Evolutionary conservation across 805 yeast species (phyloP).

Genomic region (Blastobotrys robertii): DNA sequence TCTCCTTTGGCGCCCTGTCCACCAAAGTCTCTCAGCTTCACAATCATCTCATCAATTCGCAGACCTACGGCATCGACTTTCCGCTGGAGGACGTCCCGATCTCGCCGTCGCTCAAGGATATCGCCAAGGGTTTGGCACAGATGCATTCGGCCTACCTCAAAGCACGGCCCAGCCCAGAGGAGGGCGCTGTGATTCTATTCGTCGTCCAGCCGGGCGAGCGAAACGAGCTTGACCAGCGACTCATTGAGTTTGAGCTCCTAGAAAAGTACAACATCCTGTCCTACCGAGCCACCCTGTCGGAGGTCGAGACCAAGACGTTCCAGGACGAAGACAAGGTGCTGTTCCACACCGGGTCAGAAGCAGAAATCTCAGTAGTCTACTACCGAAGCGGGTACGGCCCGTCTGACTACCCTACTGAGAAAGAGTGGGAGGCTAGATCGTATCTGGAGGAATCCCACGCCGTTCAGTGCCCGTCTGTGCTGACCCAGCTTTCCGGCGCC

Average conservation of each 20-base stretch:
- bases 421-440: slow-evolving; percentile 71
- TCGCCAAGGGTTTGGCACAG: slow-evolving; percentile 61
- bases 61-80: slow-evolving; percentile 21
- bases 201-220: slow-evolving; percentile 80
- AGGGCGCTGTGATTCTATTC: slow-evolving; percentile 44
- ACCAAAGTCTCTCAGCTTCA: slow-evolving; percentile 73
- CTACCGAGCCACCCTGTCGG: slow-evolving; percentile 56
- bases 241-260: slow-evolving; percentile 62
- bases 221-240: slow-evolving; percentile 86
- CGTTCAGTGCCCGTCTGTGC: slow-evolving; percentile 81
- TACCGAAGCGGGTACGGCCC: slow-evolving; percentile 88
- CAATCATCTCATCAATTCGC: slow-evolving; percentile 36
- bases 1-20: slow-evolving; percentile 88
- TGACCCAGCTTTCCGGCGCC: slow-evolving; percentile 87
- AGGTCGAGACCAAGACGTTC: slow-evolving; percentile 29
- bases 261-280: slow-evolving; percentile 47
- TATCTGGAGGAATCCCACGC: slow-evolving; percentile 66
- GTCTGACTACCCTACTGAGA: slow-evolving; percentile 54
- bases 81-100: slow-evolving; percentile 43
- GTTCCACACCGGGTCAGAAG: slow-evolving; percentile 42
- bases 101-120: slow-evolving; percentile 50
- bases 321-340: slow-evolving; percentile 28
- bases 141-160: slow-evolving; percentile 49
- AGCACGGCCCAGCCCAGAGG: slow-evolving; percentile 1
- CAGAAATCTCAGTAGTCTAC: slow-evolving; percentile 81